Evolutionary conservation across 768 basidiomycete species (phyloP).

Genomic region (Gloeophyllum trabeum): DNA sequence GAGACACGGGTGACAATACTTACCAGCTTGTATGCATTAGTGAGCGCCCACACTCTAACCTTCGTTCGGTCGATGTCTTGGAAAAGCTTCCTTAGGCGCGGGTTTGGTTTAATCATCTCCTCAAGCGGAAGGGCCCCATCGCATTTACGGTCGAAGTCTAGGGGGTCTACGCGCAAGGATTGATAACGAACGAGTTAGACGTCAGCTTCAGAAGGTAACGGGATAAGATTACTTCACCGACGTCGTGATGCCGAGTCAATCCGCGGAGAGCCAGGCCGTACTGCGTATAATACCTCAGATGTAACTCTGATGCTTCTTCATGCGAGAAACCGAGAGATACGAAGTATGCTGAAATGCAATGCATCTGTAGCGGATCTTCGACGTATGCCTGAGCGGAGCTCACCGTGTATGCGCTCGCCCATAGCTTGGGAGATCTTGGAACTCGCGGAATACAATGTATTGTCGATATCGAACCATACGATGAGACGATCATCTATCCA

Average conservation of each 20-base stretch:
- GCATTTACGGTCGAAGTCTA: conserved; percentile 79
- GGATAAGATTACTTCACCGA: conserved; percentile 34
- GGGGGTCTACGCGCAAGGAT: conserved; percentile 38
- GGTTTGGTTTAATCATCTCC: conserved; percentile 59
- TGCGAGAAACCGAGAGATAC: conserved; percentile 54
- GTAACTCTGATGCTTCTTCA: conserved; percentile 58
- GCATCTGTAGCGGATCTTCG: background rate
- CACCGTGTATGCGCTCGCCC: conserved; percentile 72
- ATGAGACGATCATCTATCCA: conserved; percentile 55
- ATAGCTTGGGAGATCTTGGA: conserved; percentile 68
- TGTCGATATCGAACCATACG: conserved; percentile 82
- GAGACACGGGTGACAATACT: conserved; percentile 8
- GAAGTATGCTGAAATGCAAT: conserved; percentile 50
- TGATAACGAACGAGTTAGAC: background rate
- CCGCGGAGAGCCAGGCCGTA: conserved; percentile 82
- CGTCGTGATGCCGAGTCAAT: conserved; percentile 60
- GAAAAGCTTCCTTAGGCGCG: conserved; percentile 51
- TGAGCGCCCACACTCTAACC: conserved; percentile 74
- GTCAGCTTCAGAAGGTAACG: no score
- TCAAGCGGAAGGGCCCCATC: conserved; percentile 80
- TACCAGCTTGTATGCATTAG: conserved; percentile 75
- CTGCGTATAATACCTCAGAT: conserved; percentile 62
- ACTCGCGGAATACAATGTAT: conserved; percentile 75
- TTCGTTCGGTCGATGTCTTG: conserved; percentile 72
- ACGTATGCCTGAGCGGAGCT: conserved; percentile 3